phyloP scores from a whole-genome alignment of 192 early-diverging fungal genomes.

The Podila epigama region DNA sequence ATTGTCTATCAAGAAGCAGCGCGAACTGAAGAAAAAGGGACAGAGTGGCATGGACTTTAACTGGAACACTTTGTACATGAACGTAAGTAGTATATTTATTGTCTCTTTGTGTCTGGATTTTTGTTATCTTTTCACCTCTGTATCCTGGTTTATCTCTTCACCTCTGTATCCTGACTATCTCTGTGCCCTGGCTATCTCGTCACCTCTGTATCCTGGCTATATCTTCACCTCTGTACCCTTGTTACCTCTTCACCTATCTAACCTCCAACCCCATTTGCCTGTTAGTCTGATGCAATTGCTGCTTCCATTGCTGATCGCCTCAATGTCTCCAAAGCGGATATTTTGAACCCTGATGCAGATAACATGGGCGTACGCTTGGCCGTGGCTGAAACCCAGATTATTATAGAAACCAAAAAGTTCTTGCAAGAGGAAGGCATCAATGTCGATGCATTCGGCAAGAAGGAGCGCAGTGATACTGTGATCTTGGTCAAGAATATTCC shows the following conservation, averaged over 20 bases:
- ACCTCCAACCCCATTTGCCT: neutral
- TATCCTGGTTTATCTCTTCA: no score
- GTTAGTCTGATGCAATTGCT: conserved; percentile 86
- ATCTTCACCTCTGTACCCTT: no score
- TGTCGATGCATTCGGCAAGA: conserved; percentile 79
- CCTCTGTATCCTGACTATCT: no score
- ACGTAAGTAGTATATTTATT: conserved; percentile 57
- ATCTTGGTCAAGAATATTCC: conserved; percentile 98
- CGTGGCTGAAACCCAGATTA: conserved; percentile 96
- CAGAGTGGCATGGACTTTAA: conserved; percentile 85
- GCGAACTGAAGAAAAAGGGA: conserved; percentile 81
- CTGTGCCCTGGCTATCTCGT: no score
- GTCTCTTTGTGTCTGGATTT: neutral
- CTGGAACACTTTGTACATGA: conserved; percentile 98
- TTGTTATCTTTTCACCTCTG: neutral
- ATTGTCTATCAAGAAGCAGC: conserved; percentile 81
- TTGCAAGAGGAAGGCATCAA: conserved; percentile 76
- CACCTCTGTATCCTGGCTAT: no score
- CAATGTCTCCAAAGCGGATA: conserved; percentile 88
- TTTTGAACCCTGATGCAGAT: conserved; percentile 86
- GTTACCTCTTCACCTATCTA: no score
- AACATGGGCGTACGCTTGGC: conserved; percentile 94
- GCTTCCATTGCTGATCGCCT: conserved; percentile 96
- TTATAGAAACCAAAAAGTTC: conserved; percentile 93
- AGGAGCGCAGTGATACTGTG: conserved; percentile 86